Evolutionary conservation across 2,329 filamentous ascomycete genomes (phyloP), one percentile per base, ranked within the genome.

Genomic region (Trichoderma koningiopsis): DNA sequence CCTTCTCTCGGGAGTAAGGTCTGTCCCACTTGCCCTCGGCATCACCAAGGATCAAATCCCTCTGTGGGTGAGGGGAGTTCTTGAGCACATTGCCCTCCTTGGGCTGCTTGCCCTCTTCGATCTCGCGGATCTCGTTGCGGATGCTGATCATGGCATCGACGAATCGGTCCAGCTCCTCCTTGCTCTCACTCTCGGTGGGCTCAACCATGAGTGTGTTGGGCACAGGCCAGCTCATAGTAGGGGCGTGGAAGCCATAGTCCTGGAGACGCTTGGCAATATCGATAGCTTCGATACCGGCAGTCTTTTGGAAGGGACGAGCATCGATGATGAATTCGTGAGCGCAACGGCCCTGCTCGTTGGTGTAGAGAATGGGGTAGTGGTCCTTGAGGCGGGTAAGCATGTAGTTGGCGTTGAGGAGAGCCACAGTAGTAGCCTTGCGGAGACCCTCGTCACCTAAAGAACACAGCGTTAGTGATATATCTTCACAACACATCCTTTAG

Each of bases 311-410:
- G 29, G 89, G 87, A 27, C 95, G 92, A 6, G 90, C 88, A 75
- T 98, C 95, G 40, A 98, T 88, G 79, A 98, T 98, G 82, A 98
- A 98, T 81, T 98, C 95, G 84, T 98, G 95, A 0, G 95, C 95
- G 79, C 95, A 98, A 68, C 94, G 92, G 27, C 91, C 92, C 72
- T 94, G 87, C 67, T 87, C 86, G 80, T 98, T 98, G 74, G 93
- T 97, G 84, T 97, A 97, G n/a, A 97, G 85, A 73, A 98, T 95
- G 1, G 88, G 86, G 82, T 96, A 98, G 83, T 97, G 89, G 6
- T 90, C 89, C 80, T 91, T 91, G 64, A 98, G 90, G 68, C 92
- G 91, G 62, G 92, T 90, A 76, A 97, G 91, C 77, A 98, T 92
- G 84, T 98, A 98, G 86, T 98, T 98, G 72, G 95, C 95, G 80